Evolutionary conservation across 1,284 basidiomycete species (phyloP), one percentile per base, ranked within the genome.

Genomic region (Ustilago curta): DNA sequence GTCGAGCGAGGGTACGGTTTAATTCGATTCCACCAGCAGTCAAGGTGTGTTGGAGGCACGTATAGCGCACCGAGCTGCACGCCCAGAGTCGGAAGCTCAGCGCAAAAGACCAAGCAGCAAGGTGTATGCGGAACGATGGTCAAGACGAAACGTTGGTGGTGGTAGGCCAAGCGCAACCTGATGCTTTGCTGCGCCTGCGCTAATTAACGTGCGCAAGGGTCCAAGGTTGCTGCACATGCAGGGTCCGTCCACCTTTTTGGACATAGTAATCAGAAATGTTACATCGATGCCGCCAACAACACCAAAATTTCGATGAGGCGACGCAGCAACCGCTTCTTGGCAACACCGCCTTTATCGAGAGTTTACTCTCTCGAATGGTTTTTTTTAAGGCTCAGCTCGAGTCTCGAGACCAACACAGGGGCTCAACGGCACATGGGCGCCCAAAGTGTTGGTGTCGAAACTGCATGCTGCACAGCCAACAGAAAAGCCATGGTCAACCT

Each of bases 321-420:
- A 31, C 47, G 47, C 47, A n/a, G 47, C 16, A 2, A 8, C n/a
- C n/a, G 29, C 21, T 39, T 42, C 50, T 52, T 52, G 50, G 50
- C 50, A 56, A 44, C 43, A 47, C 42, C 25, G 32, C 43, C 43
- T 31, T 45, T 19, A 29, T 43, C 53, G 31, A 47, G 54, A 47
- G 44, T 51, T 51, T 40, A 51, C 50, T 40, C 32, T 25, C 4
- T 25, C 7, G n/a, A 5, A n/a, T n/a, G n/a, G n/a, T n/a, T 8
- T 29, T 27, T 48, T 32, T 50, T 35, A 37, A 37, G 19, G 31
- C 50, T 29, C 23, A 40, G 29, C 53, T 37, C 35, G 35, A 37
- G 35, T 37, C 35, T 37, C 31, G 18, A 50, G n/a, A 59, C 56
- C 56, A 50, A 50, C 56, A 59, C 47, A 59, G 56, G 56, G 56